A percentile compares a stretch with the other conserved stretches of the same genome.
Conservation (phyloP, 805 yeast genomes). For the Candida loeiensis region DNA sequence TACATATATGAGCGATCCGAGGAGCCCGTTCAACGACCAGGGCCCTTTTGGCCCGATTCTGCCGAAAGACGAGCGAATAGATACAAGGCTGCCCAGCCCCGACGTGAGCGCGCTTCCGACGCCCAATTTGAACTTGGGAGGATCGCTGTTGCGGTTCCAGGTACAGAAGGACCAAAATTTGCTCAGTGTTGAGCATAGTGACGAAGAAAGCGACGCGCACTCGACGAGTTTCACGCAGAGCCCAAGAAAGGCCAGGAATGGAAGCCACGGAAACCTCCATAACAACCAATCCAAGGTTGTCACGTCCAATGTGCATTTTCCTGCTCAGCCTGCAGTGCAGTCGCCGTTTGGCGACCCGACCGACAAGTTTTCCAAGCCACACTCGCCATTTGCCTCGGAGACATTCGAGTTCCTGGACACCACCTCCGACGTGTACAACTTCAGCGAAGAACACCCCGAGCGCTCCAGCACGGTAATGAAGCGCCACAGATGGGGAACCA, state of each 20-base stretch:
- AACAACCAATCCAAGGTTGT: too few species aligned
- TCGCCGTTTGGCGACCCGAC: constrained; percentile 1
- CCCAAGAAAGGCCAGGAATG: neutral
- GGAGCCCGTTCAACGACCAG: constrained; percentile 4
- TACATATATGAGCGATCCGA: neutral
- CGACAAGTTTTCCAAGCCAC: constrained; percentile 5
- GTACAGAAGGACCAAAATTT: neutral
- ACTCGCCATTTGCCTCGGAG: constrained; percentile 29
- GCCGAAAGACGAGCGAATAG: neutral
- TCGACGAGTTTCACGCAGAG: neutral
- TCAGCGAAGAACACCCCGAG: constrained; percentile 14
- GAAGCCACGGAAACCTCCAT: too few species aligned
- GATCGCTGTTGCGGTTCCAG: constrained; percentile 1
- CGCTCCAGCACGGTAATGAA: constrained; percentile 55
- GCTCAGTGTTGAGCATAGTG: neutral
- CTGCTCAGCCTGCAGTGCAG: neutral
- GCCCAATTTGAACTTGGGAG: neutral
- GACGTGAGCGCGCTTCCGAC: constrained; percentile 1
- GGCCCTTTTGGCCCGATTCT: neutral
- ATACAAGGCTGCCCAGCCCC: neutral
- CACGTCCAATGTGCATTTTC: neutral
- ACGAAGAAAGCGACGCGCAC: neutral
- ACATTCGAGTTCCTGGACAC: constrained; percentile 10
- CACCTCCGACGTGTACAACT: constrained; percentile 13
- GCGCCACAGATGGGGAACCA: constrained; percentile 89